Conservation (phyloP, 306 rosid genomes). For the Rosa chinensis region DNA sequence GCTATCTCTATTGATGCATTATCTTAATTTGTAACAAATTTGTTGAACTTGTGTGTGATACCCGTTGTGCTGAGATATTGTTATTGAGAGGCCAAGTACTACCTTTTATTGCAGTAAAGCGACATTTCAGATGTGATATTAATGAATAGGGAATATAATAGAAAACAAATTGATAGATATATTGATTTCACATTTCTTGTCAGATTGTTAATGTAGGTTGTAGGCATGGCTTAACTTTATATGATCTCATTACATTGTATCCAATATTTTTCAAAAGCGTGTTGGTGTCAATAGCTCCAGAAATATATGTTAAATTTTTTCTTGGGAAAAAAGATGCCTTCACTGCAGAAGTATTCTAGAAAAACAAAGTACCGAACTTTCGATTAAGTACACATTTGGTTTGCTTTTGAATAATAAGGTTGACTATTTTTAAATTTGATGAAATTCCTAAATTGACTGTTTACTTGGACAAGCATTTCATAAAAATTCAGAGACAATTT, state of each 20-base stretch:
- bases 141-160: neutral
- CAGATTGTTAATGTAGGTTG: neutral
- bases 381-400: too few species aligned
- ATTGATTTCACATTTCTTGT: neutral
- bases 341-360: neutral
- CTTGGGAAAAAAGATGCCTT: neutral
- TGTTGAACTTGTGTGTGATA: neutral
- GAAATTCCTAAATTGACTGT: too few species aligned
- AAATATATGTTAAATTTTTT: too few species aligned
- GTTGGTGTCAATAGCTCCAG: too few species aligned
- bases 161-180: neutral
- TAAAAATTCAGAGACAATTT: too few species aligned
- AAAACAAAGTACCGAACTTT: neutral
- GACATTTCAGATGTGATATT: neutral
- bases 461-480: too few species aligned
- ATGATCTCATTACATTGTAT: neutral
- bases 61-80: neutral
- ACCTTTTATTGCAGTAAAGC: neutral
- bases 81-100: neutral
- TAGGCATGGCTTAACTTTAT: neutral
- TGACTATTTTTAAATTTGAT: too few species aligned
- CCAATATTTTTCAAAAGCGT: neutral
- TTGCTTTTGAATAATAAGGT: too few species aligned
- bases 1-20: neutral
- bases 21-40: neutral